Percentiles rank a stretch among this genome's conserved stretches.
Conservation (phyloP, 2,329 filamentous ascomycete genomes). For the Botryotinia narcissicola region DNA sequence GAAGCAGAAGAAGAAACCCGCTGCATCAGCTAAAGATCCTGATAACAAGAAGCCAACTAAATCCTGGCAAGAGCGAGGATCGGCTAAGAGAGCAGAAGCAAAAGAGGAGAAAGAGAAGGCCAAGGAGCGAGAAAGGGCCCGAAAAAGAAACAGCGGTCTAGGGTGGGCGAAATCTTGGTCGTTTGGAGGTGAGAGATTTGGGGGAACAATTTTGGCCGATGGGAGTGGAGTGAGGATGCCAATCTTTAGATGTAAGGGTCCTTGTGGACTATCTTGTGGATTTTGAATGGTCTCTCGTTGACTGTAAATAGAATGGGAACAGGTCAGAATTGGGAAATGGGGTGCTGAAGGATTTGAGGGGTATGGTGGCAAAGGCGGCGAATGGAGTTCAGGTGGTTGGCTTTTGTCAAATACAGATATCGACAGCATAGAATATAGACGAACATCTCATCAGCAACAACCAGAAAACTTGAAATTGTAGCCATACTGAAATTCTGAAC, state of each 20-base stretch:
- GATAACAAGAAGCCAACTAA: neutral
- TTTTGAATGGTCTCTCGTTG: neutral
- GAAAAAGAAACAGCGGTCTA: conserved; percentile 5
- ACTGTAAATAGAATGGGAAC: neutral
- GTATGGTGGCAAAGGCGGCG: no score
- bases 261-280: conserved; percentile 6
- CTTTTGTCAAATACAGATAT: neutral
- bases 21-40: neutral
- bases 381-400: neutral
- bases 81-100: neutral
- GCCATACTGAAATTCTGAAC: neutral
- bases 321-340: neutral
- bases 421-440: conserved; percentile 3
- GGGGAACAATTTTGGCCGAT: conserved; percentile 13
- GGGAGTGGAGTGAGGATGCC: conserved; percentile 13
- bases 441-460: neutral
- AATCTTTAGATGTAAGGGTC: conserved; percentile 10
- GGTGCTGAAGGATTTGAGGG: neutral
- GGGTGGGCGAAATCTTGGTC: conserved; percentile 17
- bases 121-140: conserved; percentile 6
- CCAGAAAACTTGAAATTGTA: neutral
- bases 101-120: neutral
- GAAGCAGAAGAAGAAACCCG: neutral
- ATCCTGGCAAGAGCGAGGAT: neutral
- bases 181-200: conserved; percentile 16